These are phyloP conservation scores for Meripilus lineatus DNA, from an alignment of 1,284 basidiomycete genomes.

Conservation along the genomic window DNA sequence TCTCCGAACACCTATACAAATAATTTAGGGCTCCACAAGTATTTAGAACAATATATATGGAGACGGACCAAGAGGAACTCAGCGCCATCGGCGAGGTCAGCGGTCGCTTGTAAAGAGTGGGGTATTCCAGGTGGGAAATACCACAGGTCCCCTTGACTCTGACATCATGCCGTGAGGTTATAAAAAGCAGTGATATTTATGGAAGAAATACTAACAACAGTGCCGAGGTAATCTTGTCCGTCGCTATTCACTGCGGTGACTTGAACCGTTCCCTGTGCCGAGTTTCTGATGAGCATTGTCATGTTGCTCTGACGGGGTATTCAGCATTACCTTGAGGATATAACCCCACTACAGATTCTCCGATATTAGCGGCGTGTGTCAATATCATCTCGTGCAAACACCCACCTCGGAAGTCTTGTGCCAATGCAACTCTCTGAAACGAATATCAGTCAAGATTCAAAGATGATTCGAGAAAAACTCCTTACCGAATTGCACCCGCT, in stretches of 20 bases:
- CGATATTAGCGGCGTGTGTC: conserved; percentile 2
- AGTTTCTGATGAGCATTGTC: conserved; percentile 8
- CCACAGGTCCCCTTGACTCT: conserved; percentile 41
- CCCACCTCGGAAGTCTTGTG: conserved; percentile 62
- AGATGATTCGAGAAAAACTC: neutral
- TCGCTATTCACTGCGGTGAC: conserved; percentile 56
- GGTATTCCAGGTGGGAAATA: conserved; percentile 61
- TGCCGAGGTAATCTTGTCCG: conserved; percentile 58
- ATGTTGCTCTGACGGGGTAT: conserved; percentile 5
- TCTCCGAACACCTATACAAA: conserved; percentile 30
- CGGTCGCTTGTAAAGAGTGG: conserved; percentile 56
- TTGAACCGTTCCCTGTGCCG: conserved; percentile 52
- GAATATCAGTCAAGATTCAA: neutral
- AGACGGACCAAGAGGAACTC: conserved; percentile 63
- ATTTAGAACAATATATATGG: neutral
- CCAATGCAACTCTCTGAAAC: conserved; percentile 68
- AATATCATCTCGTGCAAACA: neutral
- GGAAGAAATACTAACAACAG: conserved; percentile 28
- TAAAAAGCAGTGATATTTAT: neutral
- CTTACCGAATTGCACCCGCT: conserved; percentile 57
- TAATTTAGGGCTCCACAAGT: conserved; percentile 14
- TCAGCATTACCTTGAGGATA: conserved; percentile 45
- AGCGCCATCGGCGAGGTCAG: conserved; percentile 48
- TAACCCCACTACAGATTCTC: conserved; percentile 52
- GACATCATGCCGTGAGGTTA: conserved; percentile 6